These are phyloP conservation scores for Colletotrichum sp. DNA, from an alignment of 2,329 filamentous ascomycete species.

Conservation along the genomic window DNA sequence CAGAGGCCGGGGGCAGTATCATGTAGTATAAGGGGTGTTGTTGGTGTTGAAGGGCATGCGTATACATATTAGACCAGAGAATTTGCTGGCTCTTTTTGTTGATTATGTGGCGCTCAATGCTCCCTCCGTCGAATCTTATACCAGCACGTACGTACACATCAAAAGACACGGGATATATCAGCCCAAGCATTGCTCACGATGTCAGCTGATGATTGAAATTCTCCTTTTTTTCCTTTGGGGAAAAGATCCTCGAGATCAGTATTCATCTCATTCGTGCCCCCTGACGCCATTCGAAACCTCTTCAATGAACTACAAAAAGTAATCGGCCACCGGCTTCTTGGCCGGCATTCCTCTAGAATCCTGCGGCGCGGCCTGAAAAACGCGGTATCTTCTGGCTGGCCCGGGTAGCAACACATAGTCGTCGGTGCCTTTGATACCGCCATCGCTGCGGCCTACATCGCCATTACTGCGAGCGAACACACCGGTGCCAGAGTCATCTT, in stretches of 20 bases:
- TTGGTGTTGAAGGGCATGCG: background rate
- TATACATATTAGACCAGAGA: background rate
- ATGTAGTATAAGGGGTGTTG: background rate
- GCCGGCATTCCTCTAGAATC: slow-evolving; percentile 97
- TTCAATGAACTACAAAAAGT: slow-evolving; percentile 71
- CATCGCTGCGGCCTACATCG: slow-evolving; percentile 66
- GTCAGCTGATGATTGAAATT: background rate
- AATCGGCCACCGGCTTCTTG: slow-evolving; percentile 97
- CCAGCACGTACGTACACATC: background rate
- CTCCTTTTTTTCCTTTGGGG: background rate
- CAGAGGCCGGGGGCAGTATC: background rate
- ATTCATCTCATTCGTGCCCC: background rate
- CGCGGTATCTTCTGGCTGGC: slow-evolving; percentile 87
- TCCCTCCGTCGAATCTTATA: background rate
- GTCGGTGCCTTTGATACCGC: slow-evolving; percentile 37
- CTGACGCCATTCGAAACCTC: background rate
- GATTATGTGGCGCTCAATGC: background rate
- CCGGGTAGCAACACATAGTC: slow-evolving; percentile 49
- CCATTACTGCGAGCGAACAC: slow-evolving; percentile 75
- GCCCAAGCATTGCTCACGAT: background rate
- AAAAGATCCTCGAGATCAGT: background rate
- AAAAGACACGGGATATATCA: background rate
- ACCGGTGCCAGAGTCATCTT: slow-evolving; percentile 79
- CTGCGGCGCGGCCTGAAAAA: slow-evolving; percentile 96
- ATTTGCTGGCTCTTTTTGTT: background rate